Evolutionary conservation across 352 stramenopile species (phyloP), one percentile per base, ranked within the genome.

Genomic region (Pythium aphanidermatum): DNA sequence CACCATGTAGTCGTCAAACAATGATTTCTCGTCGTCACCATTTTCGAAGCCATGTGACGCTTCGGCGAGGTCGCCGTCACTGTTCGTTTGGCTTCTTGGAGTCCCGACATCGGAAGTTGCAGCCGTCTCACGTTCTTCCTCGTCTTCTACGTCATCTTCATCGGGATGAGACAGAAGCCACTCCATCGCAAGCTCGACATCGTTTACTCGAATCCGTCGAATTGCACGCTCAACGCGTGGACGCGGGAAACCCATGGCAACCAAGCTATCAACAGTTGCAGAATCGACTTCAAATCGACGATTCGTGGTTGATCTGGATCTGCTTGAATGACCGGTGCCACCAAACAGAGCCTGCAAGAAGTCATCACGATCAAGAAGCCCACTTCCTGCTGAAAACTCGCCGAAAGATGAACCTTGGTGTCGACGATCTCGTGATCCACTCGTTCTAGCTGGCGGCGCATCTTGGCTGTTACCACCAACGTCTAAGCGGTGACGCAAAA

Each of bases 121-220:
- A 46, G 51, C 39, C n/a, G 63, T 55, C 1, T 68, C 58, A 20
- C 45, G 42, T 8, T 55, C 57, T 9, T 46, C 51, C 19, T 74
- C 60, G 30, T 61, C 51, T 10, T 56, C 45, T 21, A 60, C 53
- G 17, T 38, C 46, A 33, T 69, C 52, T 20, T 84, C 68, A 32
- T 90, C 76, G 21, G 92, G 92, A 64, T 98, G 84, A 5, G 80
- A 74, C 16, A 98, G 49, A 23, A 97, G 88, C 76, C 96, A 98
- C 55, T 99, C 95, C 92, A 98, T 98, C 1, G 88, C 96, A 29
- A 98, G 57, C 55, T 98, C 94, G 3, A 98, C 70, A 41, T 93
- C 78, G 46, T 98, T 97, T 11, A 87, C 71, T 61, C 90, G 70
- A 24, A 91, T 83, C 26, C 75, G 73, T 28, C 94, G 86, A 24